Conservation (phyloP, 352 stramenopile species). For the Thalassiosira hispida region DNA sequence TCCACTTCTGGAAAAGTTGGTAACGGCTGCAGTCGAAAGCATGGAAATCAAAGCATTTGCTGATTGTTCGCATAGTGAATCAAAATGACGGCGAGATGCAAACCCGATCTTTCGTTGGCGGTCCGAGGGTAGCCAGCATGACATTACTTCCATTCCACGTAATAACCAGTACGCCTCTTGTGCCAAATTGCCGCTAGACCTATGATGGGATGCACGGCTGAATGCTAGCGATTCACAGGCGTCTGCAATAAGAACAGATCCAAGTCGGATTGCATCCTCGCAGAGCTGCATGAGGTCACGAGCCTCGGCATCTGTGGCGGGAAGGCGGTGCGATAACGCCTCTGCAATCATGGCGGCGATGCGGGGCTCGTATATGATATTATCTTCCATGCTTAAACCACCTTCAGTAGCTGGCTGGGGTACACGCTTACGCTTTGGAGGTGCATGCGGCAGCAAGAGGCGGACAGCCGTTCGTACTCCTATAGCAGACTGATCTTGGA, state of each 20-base stretch:
- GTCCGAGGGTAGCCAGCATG: constrained; percentile 26
- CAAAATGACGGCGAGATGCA: constrained; percentile 40
- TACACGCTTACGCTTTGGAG: constrained; percentile 12
- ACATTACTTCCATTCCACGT: constrained; percentile 43
- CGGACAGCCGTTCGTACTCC: constrained; percentile 56
- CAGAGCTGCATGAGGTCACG: constrained; percentile 53
- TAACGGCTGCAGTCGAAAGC: constrained; percentile 16
- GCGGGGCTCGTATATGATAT: constrained; percentile 44
- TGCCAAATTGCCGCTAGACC: constrained; percentile 2
- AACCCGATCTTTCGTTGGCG: constrained; percentile 28
- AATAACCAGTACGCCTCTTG: constrained; percentile 59
- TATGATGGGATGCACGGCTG: constrained; percentile 29
- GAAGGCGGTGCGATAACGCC: constrained; percentile 59
- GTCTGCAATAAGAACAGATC: constrained; percentile 66
- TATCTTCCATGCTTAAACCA: constrained; percentile 26
- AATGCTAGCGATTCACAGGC: constrained; percentile 56
- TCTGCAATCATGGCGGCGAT: constrained; percentile 63
- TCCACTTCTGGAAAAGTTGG: constrained; percentile 24
- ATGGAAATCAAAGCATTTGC: constrained; percentile 45
- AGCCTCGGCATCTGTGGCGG: constrained; percentile 63
- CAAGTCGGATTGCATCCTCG: constrained; percentile 53
- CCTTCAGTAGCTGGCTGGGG: neutral
- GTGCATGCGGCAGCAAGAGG: constrained; percentile 65
- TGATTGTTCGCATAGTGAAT: constrained; percentile 45
- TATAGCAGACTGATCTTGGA: constrained; percentile 53